Base-by-base conservation (phyloP, 2,329 filamentous ascomycete species). In the Hymenoscyphus scutula region DNA sequence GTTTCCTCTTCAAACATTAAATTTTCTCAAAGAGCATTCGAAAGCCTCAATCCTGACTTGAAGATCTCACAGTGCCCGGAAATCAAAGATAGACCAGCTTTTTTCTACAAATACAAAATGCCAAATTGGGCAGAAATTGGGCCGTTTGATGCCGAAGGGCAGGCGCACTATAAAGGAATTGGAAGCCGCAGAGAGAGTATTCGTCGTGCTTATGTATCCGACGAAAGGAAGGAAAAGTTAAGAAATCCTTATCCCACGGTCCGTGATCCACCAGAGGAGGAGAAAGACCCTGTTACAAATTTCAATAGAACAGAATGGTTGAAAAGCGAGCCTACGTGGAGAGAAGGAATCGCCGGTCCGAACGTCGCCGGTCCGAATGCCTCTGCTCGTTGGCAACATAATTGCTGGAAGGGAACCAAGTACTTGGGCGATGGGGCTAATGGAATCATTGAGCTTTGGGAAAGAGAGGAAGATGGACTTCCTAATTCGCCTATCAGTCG, bases 381-480 rank as follows among this genome's bases (percentile, higher is more conserved):
- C 13, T n/a, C 5, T 25, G 2, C 5, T 11, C n/a, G 45, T 17
- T 53, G 51, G 51, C 27, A 54, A n/a, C 27, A n/a, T 27, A 10
- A 19, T 2, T 19, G 29, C 10, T 54, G 53, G 53, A 30, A 17
- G 17, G 53, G 53, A 5, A 30, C 53, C 11, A 54, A 54, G 27
- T 54, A n/a, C 13, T 19, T 54, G 27, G 53, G 53, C 8, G 13
- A 30, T 3, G 53, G 53, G 25, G 1, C 8, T 19, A 54, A 54
- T 54, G 53, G 53, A 30, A 54, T 54, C 13, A 32, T 32, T 30
- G 53, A 27, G 23, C 53, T 54, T 30, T 54, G 53, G 53, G 11
- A 30, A 25, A 29, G 53, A 17, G 5, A 25, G n/a, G 19, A 23
- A 5, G 19, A 19, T 51, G 45, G 45, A 3, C 10, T 25, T 3